Percentiles rank a stretch among this genome's conserved stretches.
Conservation (phyloP, 2,329 filamentous ascomycete genomes). For the Penicillium sp. region DNA sequence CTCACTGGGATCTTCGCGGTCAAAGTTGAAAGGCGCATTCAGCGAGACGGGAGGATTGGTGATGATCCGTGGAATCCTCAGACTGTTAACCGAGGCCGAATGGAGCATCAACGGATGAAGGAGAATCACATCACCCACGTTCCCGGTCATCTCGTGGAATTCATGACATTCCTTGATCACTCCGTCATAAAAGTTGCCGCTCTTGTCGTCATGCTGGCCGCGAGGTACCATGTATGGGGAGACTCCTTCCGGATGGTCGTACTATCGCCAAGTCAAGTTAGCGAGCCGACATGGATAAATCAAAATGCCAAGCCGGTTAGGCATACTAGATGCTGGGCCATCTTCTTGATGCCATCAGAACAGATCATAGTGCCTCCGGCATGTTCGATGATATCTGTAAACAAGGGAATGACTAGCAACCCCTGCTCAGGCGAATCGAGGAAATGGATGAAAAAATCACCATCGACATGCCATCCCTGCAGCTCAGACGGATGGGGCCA, state of each 20-base stretch:
- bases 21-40: conserved; percentile 56
- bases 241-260: conserved; percentile 67
- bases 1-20: conserved; percentile 48
- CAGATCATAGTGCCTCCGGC: conserved; percentile 70
- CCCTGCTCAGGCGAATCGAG: conserved; percentile 72
- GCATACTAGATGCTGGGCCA: conserved; percentile 59
- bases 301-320: not conserved
- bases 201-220: conserved; percentile 34
- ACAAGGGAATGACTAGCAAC: conserved; percentile 69
- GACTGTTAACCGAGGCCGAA: conserved; percentile 55
- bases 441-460: conserved; percentile 74
- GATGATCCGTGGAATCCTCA: conserved; percentile 55
- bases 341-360: conserved; percentile 59
- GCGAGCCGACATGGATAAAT: not conserved
- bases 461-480: conserved; percentile 70
- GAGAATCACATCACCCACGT: conserved; percentile 58
- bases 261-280: conserved; percentile 25
- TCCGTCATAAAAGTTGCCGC: conserved; percentile 43
- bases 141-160: conserved; percentile 58
- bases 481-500: conserved; percentile 57
- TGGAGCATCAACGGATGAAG: conserved; percentile 62
- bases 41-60: conserved; percentile 59
- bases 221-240: conserved; percentile 67
- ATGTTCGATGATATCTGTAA: conserved; percentile 62
- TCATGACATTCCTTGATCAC: conserved; percentile 45